Percentiles rank a stretch among this genome's conserved stretches.
phyloP scores from a whole-genome alignment of 257 asterid species.

The Salvia miltiorrhiza region DNA sequence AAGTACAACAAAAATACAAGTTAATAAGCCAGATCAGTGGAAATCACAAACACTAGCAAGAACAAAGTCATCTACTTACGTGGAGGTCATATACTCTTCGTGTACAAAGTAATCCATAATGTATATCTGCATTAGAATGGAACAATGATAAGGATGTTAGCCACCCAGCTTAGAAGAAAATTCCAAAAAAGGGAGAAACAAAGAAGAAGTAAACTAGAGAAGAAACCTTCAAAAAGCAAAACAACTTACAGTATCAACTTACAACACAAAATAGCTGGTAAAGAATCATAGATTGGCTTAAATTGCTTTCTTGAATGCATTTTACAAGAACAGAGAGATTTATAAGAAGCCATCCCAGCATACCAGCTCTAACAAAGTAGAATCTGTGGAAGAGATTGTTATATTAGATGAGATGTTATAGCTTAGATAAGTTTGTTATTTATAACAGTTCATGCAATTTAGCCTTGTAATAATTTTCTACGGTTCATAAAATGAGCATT shows the following conservation, averaged over 20 bases:
- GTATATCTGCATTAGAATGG: slow-evolving; percentile 59
- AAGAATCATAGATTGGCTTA: slow-evolving; percentile 80
- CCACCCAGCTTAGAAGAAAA: background rate
- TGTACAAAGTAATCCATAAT: slow-evolving; percentile 79
- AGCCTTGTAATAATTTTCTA: slow-evolving; percentile 6
- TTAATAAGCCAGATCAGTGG: slow-evolving; percentile 1
- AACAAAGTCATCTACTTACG: slow-evolving; percentile 57
- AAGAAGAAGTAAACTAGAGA: background rate
- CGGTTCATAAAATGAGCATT: background rate
- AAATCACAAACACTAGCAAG: slow-evolving; percentile 10
- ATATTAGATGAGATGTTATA: background rate
- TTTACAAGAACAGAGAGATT: slow-evolving; percentile 88
- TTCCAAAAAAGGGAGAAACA: too few relatives aligned
- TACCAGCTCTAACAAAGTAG: slow-evolving; percentile 98
- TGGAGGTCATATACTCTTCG: slow-evolving; percentile 98
- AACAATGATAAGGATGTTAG: background rate
- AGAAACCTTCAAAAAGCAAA: slow-evolving; percentile 15
- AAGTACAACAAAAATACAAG: background rate
- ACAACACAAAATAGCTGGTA: slow-evolving; percentile 83
- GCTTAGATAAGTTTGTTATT: background rate
- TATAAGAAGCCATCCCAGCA: slow-evolving; percentile 99
- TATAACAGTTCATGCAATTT: slow-evolving; percentile 8
- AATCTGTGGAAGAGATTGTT: slow-evolving; percentile 53
- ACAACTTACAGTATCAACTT: slow-evolving; percentile 29
- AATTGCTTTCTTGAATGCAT: slow-evolving; percentile 54